Evolutionary conservation across 2,329 filamentous ascomycete species (phyloP), one percentile per base, ranked within the genome.

Genomic region (Talaromyces sp.): DNA sequence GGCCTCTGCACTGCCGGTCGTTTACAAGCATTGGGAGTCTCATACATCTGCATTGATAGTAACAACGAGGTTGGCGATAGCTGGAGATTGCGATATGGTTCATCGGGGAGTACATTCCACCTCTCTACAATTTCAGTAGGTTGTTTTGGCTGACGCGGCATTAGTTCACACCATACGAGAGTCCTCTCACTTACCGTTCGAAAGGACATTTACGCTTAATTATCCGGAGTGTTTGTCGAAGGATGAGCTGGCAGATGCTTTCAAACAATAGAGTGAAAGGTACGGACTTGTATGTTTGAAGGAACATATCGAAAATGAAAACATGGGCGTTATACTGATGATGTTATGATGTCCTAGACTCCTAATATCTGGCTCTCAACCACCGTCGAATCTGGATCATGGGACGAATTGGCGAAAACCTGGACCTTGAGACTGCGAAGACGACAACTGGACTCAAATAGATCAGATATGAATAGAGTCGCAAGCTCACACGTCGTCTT

Each of bases 51-150:
- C n/a, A 73, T 84, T 51, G 82, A 84, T 54, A 74, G 75, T 27
- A 79, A 79, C 36, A 70, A 72, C 25, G 69, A 74, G 0, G 74
- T 83, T 4, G 81, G 82, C 1, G 78, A 82, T 62, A 81, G 79
- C 53, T 84, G 82, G 82, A 73, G 73, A 1, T 74, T 78, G 58
- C 74, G 82, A 58, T 84, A 84, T 67, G 78, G 81, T 45, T 80
- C 80, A 22, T 73, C 80, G 8, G 78, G 78, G 13, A 45, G 60
- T 66, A 29, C 53, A 19, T 61, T n/a, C 13, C 17, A 45, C 7
- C 15, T 34, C 13, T 34, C 2, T 2, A n/a, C n/a, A n/a, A 17
- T 58, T 34, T 51, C 2, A 8, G 3, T 5, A 40, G 15, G 3
- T 19, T 25, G 8, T 49, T 47, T 22, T n/a, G 47, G 25, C 47